A percentile compares a stretch with the other conserved stretches of the same genome.
These are phyloP conservation scores for Paramecium caudatum DNA, from an alignment of 73 alveolate genomes.

Conservation along the genomic window DNA sequence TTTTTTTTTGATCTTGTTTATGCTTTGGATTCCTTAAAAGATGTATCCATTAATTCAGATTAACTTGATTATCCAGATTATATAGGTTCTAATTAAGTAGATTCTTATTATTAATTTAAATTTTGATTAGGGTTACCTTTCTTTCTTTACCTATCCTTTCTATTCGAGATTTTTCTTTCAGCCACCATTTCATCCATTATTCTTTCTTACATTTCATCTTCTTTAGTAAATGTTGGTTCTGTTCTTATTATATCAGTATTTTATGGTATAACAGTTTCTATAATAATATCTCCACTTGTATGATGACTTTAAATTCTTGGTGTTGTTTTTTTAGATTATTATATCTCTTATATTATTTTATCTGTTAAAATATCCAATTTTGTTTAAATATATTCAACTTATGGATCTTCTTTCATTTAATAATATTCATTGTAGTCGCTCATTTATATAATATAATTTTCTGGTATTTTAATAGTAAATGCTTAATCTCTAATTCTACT, in stretches of 20 bases:
- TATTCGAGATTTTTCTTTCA: not conserved
- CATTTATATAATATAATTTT: not conserved
- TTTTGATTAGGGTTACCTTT: too few species aligned
- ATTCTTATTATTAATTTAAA: not conserved
- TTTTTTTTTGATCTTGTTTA: too few species aligned
- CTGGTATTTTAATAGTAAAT: not conserved
- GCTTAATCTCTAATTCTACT: not conserved
- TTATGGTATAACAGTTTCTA: not conserved
- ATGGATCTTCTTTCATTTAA: not conserved
- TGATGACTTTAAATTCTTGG: not conserved
- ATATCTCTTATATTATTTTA: not conserved
- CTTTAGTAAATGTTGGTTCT: not conserved
- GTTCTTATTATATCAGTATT: not conserved
- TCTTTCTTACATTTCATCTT: not conserved
- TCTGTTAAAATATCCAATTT: constrained; percentile 6
- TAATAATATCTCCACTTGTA: too few species aligned
- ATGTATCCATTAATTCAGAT: not conserved
- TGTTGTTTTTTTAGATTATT: not conserved
- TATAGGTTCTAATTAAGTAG: not conserved
- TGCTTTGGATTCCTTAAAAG: not conserved
- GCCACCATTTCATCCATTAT: not conserved
- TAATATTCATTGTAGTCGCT: constrained; percentile 47
- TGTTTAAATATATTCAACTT: not conserved
- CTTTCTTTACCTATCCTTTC: not conserved
- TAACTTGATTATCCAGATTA: not conserved